These are phyloP conservation scores for Pseudocercospora eumusae DNA, from an alignment of 2,329 filamentous ascomycete species.

Conservation along the genomic window DNA sequence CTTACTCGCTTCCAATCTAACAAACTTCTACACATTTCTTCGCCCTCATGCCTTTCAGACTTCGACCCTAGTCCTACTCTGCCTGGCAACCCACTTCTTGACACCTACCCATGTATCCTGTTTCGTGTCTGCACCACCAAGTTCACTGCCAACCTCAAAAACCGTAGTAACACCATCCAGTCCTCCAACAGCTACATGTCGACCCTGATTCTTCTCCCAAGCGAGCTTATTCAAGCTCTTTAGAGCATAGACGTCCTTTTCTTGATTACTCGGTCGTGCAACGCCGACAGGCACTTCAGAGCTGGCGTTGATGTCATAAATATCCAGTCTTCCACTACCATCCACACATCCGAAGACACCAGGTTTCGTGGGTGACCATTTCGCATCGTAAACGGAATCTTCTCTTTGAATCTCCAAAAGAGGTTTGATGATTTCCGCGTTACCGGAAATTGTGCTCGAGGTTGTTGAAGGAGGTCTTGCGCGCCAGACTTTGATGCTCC, in stretches of 20 bases:
- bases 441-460: slow-evolving; percentile 51
- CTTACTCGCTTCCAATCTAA: slow-evolving; percentile 7
- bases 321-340: slow-evolving; percentile 84
- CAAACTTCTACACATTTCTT: slow-evolving; percentile 3
- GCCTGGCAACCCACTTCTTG: slow-evolving; percentile 76
- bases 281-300: slow-evolving; percentile 87
- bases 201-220: slow-evolving; percentile 90
- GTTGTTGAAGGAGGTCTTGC: slow-evolving; percentile 78
- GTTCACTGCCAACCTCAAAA: slow-evolving; percentile 82
- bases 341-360: slow-evolving; percentile 95
- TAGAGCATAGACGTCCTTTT: slow-evolving; percentile 44
- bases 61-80: slow-evolving; percentile 32
- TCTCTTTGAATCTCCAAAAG: slow-evolving; percentile 89
- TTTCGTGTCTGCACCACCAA: slow-evolving; percentile 79
- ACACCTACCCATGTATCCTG: slow-evolving; percentile 87
- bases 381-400: slow-evolving; percentile 93
- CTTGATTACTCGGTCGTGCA: slow-evolving; percentile 51
- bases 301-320: slow-evolving; percentile 93
- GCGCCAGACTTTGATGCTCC: slow-evolving; percentile 97
- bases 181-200: slow-evolving; percentile 82
- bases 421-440: slow-evolving; percentile 52
- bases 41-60: slow-evolving; percentile 15
- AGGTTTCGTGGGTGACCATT: slow-evolving; percentile 91
- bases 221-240: slow-evolving; percentile 91
- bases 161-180: slow-evolving; percentile 88